These are phyloP conservation scores for Nakazawaea siamensis DNA, from an alignment of 805 yeast species.

Conservation along the genomic window DNA sequence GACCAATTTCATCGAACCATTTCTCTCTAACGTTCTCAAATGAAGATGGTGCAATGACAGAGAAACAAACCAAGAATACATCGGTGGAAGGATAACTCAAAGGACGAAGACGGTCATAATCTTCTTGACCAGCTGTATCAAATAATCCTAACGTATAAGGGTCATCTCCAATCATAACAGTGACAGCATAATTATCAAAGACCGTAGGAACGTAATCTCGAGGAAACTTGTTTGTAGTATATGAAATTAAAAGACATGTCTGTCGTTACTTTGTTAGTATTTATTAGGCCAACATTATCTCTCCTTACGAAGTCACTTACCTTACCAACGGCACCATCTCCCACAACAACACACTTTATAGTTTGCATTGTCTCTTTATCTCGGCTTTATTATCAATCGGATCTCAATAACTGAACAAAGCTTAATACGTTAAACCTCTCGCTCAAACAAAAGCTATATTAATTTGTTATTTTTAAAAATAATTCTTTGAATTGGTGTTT, in stretches of 20 bases:
- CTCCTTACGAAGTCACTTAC: slow-evolving; percentile 19
- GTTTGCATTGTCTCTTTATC: slow-evolving; percentile 34
- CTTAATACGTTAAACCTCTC: no score
- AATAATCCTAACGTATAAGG: slow-evolving; percentile 96
- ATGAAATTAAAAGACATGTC: slow-evolving; percentile 91
- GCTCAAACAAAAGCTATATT: background rate
- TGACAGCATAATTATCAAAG: slow-evolving; percentile 89
- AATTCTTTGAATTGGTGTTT: no score
- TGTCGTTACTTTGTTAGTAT: slow-evolving; percentile 14
- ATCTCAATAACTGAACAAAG: background rate
- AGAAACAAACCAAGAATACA: slow-evolving; percentile 91
- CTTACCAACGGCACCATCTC: slow-evolving; percentile 99
- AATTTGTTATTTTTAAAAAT: no score
- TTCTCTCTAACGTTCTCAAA: slow-evolving; percentile 97
- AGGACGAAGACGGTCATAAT: slow-evolving; percentile 95
- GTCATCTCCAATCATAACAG: slow-evolving; percentile 95
- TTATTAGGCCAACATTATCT: background rate
- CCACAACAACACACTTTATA: slow-evolving; percentile 95
- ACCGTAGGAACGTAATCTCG: slow-evolving; percentile 99
- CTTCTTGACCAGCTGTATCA: slow-evolving; percentile 99
- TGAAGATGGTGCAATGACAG: slow-evolving; percentile 94
- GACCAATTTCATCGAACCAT: slow-evolving; percentile 96
- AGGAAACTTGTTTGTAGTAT: slow-evolving; percentile 95
- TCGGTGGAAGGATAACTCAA: slow-evolving; percentile 96
- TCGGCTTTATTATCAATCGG: background rate